Base-by-base conservation (phyloP, 164 flowering plant genomes). In the Tinospora cordifolia region DNA sequence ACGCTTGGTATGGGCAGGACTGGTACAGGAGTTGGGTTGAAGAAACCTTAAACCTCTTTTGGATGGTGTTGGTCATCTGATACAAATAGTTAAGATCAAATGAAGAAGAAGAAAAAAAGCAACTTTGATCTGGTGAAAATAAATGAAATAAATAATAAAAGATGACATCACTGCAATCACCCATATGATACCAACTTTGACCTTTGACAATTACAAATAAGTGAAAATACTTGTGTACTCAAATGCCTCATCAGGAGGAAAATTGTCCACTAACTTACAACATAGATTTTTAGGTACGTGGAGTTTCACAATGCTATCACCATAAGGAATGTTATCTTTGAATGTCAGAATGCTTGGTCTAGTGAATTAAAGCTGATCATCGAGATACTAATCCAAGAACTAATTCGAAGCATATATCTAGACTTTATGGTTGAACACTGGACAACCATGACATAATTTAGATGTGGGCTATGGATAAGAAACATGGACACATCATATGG, bases 11-110 rank as follows among this genome's bases (percentile, higher is more conserved):
- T n/a, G n/a, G n/a, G n/a, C n/a, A n/a, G n/a, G n/a, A n/a, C n/a
- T n/a, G n/a, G n/a, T n/a, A n/a, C n/a, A n/a, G n/a, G n/a, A 94
- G 95, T 69, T 94, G 98, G 36, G 98, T 94, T 38, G 98, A 94
- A 62, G 98, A 94, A 59, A 91, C 89, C 77, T 89, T 93, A 76
- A 84, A 89, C 81, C 87, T 90, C 86, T 93, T 93, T 77, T 94
- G 98, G 79, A 94, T 94, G 58, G 93, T 87, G 71, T 94, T 94
- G 26, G 98, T 94, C 97, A 94, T 89, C 98, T 94, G 83, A 66
- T 14, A 66, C 66, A 5, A 75, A 44, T 66, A 63, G 74, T 88
- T 83, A 87, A 90, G 93, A 69, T 34, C 70, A 72, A 81, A 81
- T 76, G 77, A 17, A 66, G 3, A 27, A 65, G 14, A 65, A n/a